Conservation (phyloP, 1,139 yeast species). For the Hanseniaspora sp. region DNA sequence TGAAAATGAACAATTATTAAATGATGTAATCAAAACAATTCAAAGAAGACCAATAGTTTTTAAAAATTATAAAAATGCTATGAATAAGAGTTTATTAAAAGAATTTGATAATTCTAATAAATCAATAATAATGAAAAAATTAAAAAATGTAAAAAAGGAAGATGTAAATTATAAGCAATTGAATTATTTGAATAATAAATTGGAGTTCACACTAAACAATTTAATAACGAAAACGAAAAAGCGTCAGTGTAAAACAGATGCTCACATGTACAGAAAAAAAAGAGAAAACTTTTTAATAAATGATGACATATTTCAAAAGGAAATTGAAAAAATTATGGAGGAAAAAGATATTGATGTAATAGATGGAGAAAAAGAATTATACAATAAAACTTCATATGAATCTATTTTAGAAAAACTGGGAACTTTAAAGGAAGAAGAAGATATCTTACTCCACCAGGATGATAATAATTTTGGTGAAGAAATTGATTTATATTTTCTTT, state of each 20-base stretch:
- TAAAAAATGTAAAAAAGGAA: background rate
- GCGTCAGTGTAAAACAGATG: slow-evolving; percentile 40
- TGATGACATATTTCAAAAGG: slow-evolving; percentile 10
- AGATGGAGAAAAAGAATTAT: background rate
- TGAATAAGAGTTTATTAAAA: background rate
- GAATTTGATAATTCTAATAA: background rate
- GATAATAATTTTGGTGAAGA: slow-evolving; percentile 14
- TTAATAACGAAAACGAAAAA: slow-evolving; percentile 46
- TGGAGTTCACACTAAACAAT: slow-evolving; percentile 38
- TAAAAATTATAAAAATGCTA: background rate
- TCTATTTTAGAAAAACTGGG: background rate
- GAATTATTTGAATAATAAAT: slow-evolving; percentile 25
- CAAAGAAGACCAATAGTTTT: slow-evolving; percentile 2
- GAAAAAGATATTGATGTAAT: background rate
- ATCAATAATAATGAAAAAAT: background rate
- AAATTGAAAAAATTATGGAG: slow-evolving; percentile 1
- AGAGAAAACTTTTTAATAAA: slow-evolving; percentile 24
- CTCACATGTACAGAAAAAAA: slow-evolving; percentile 25
- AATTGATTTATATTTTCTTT: slow-evolving; percentile 2
- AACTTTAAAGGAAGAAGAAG: background rate
- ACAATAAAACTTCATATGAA: background rate
- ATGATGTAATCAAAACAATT: slow-evolving; percentile 2
- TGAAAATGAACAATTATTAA: background rate
- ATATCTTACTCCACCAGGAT: background rate
- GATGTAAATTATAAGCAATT: slow-evolving; percentile 8